phyloP scores from a whole-genome alignment of 148 eudicot genomes.

The Simmondsia chinensis region DNA sequence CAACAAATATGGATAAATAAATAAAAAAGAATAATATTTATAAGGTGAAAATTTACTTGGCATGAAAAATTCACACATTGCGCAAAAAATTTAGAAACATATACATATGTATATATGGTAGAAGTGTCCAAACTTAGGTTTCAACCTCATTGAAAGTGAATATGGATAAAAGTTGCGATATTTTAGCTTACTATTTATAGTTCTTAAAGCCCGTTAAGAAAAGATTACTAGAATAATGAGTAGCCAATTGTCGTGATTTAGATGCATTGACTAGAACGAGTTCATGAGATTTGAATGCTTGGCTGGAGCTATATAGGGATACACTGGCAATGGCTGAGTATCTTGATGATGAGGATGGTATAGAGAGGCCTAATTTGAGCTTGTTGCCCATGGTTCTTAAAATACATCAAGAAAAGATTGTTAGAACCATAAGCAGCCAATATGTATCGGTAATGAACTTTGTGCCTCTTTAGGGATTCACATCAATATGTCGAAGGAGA shows the following conservation, averaged over 20 bases:
- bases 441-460: slow-evolving; percentile 15
- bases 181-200: too few species aligned
- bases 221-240: too few species aligned
- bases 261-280: slow-evolving; percentile 14
- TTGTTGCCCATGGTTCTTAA: slow-evolving; percentile 15
- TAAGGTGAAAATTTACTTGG: too few species aligned
- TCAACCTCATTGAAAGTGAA: too few species aligned
- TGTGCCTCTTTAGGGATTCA: slow-evolving; percentile 48
- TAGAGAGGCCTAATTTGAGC: slow-evolving; percentile 17
- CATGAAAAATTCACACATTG: too few species aligned
- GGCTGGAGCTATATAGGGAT: slow-evolving; percentile 16
- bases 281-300: slow-evolving; percentile 14
- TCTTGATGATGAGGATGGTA: slow-evolving; percentile 21
- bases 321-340: slow-evolving; percentile 23
- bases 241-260: slow-evolving; percentile 12
- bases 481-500: slow-evolving; percentile 36
- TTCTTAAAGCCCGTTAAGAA: too few species aligned
- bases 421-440: slow-evolving; percentile 23
- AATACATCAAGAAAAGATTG: slow-evolving; percentile 23
- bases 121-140: too few species aligned
- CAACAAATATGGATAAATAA: too few species aligned
- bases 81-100: too few species aligned
- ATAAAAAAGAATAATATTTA: too few species aligned
- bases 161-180: too few species aligned
- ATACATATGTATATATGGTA: too few species aligned